These are phyloP conservation scores for Microcyclospora tardicrescens DNA, from an alignment of 2,329 filamentous ascomycete species.

Conservation along the genomic window DNA sequence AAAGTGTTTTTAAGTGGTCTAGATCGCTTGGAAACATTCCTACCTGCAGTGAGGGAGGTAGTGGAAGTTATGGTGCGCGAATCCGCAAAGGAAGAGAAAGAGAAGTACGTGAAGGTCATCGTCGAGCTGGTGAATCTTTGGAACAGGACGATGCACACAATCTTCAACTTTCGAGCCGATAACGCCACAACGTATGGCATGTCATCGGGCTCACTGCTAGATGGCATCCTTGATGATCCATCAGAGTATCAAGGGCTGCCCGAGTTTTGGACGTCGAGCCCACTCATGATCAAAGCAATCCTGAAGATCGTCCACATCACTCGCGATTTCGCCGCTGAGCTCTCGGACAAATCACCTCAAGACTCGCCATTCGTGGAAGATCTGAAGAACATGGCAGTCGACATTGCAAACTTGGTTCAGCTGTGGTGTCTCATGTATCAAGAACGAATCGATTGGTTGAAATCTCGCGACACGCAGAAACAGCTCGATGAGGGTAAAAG, in stretches of 20 bases:
- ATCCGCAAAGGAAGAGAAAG: constrained; percentile 7
- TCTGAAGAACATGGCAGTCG: constrained; percentile 36
- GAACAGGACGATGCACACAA: constrained; percentile 48
- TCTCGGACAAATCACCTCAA: constrained; percentile 1
- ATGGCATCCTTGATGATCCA: constrained; percentile 32
- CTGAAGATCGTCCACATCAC: constrained; percentile 28
- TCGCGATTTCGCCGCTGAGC: constrained; percentile 24
- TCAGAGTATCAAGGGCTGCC: constrained; percentile 55
- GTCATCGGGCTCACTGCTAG: constrained; percentile 45
- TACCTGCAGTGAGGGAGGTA: constrained; percentile 9
- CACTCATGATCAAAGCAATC: constrained; percentile 29
- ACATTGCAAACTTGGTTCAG: constrained; percentile 42
- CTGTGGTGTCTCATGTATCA: constrained; percentile 45
- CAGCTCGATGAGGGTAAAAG: constrained; percentile 35
- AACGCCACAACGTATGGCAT: constrained; percentile 64
- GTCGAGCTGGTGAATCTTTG: constrained; percentile 67
- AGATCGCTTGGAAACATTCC: constrained; percentile 15
- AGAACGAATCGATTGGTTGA: constrained; percentile 47
- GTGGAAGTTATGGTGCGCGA: constrained; percentile 9
- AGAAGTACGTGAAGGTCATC: constrained; percentile 35
- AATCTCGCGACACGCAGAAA: constrained; percentile 38
- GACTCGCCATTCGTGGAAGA: constrained; percentile 7
- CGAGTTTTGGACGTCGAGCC: constrained; percentile 73
- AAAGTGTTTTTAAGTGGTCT: constrained; percentile 58
- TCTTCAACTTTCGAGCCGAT: constrained; percentile 57